phyloP scores from a whole-genome alignment of 192 early-diverging fungal genomes.

The Linnemannia zychae region DNA sequence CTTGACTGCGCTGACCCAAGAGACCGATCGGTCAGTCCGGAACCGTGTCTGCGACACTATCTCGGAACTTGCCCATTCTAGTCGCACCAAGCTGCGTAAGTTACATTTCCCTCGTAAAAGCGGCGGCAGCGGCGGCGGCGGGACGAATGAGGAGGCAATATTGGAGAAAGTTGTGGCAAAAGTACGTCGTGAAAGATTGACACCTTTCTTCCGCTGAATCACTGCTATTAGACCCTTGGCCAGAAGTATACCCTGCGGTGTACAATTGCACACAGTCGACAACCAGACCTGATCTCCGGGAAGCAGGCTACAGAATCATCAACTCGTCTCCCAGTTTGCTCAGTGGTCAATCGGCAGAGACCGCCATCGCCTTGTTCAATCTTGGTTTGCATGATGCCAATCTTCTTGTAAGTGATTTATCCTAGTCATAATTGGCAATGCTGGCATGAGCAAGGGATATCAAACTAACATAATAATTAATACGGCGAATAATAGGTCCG shows the following conservation, averaged over 20 bases:
- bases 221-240: constrained; percentile 75
- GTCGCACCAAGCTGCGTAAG: constrained; percentile 1
- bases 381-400: background rate
- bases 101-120: background rate
- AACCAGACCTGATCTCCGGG: constrained; percentile 74
- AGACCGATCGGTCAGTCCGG: constrained; percentile 75
- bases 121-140: no score
- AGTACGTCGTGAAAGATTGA: no score
- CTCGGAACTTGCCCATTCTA: constrained; percentile 79
- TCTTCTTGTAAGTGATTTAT: background rate
- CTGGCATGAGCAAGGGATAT: background rate
- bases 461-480: background rate
- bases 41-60: constrained; percentile 96
- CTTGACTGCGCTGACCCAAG: constrained; percentile 79
- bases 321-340: constrained; percentile 82
- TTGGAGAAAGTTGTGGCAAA: no score
- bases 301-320: constrained; percentile 92
- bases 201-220: background rate
- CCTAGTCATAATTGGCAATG: background rate
- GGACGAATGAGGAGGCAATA: no score
- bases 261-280: constrained; percentile 82
- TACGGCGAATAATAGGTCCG: constrained; percentile 65
- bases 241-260: constrained; percentile 80
- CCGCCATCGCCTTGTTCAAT: constrained; percentile 12
- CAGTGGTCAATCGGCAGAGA: constrained; percentile 70